These are phyloP conservation scores for Kuraishia ogatae DNA, from an alignment of 805 yeast genomes.

Conservation along the genomic window DNA sequence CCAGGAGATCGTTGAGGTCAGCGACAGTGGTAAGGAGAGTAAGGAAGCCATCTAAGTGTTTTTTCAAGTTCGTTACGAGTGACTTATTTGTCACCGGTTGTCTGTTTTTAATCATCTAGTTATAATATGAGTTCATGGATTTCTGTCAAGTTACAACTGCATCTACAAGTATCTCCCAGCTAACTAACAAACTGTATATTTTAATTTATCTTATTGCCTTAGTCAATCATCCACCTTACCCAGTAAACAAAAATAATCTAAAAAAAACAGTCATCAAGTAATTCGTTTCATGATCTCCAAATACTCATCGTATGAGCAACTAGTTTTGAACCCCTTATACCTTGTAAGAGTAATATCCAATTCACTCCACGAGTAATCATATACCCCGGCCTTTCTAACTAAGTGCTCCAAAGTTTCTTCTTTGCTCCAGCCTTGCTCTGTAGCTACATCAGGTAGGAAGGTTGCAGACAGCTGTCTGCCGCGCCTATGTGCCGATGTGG, in stretches of 20 bases:
- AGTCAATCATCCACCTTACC: background rate
- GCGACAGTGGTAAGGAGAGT: background rate
- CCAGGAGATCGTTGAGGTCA: background rate
- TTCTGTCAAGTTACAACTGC: background rate
- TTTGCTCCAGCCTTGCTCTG: constrained; percentile 78
- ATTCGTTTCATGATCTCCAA: constrained; percentile 9
- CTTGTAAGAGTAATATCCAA: constrained; percentile 37
- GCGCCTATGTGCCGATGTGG: constrained; percentile 10
- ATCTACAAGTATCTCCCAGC: background rate
- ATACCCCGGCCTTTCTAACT: constrained; percentile 61
- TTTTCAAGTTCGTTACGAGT: background rate
- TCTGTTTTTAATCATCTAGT: background rate
- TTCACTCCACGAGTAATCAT: constrained; percentile 19
- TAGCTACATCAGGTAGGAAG: constrained; percentile 84
- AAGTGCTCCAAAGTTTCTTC: constrained; percentile 62
- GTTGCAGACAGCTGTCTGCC: constrained; percentile 52
- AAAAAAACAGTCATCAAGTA: background rate
- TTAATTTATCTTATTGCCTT: background rate
- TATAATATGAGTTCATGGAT: background rate
- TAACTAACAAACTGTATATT: too few species aligned
- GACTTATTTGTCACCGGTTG: background rate
- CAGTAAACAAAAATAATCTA: background rate
- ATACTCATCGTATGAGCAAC: constrained; percentile 33
- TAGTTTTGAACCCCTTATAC: constrained; percentile 46
- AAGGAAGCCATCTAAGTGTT: background rate